Conservation (phyloP, 305 asterid species). For the Striga hermonthica region DNA sequence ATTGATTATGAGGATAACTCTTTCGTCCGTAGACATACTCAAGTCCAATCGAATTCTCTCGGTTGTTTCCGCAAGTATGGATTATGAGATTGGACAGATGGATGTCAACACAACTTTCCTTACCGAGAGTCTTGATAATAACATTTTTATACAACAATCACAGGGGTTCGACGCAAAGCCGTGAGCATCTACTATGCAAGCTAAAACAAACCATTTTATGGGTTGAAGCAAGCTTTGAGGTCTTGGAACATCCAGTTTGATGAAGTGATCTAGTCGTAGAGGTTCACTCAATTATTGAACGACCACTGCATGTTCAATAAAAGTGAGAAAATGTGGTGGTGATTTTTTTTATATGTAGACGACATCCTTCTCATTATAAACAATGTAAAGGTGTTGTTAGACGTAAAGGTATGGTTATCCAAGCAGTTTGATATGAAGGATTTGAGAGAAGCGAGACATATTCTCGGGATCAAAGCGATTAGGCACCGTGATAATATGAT, state of each 20-base stretch:
- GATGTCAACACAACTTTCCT: neutral
- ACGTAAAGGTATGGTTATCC: neutral
- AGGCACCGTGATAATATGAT: neutral
- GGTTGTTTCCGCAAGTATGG: neutral
- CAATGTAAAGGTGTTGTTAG: neutral
- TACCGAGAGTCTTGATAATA: neutral
- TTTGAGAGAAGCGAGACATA: too few species aligned
- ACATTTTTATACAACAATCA: neutral
- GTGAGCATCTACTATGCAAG: too few species aligned
- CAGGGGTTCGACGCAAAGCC: neutral
- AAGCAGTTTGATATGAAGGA: too few species aligned
- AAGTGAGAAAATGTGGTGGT: neutral
- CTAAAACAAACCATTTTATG: too few species aligned
- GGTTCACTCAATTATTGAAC: neutral
- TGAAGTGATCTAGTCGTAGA: neutral
- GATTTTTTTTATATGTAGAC: too few species aligned
- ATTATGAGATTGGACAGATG: neutral
- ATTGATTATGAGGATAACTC: neutral
- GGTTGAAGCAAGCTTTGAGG: too few species aligned
- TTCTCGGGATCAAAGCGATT: neutral
- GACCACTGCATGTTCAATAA: neutral
- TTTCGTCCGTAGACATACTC: neutral
- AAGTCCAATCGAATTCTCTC: neutral
- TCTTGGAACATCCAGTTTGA: neutral
- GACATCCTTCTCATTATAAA: neutral